A percentile compares a stretch with the other conserved stretches of the same genome.
These are phyloP conservation scores for Sergeia podlipaevii DNA, from an alignment of 208 protist genomes.

Conservation along the genomic window DNA sequence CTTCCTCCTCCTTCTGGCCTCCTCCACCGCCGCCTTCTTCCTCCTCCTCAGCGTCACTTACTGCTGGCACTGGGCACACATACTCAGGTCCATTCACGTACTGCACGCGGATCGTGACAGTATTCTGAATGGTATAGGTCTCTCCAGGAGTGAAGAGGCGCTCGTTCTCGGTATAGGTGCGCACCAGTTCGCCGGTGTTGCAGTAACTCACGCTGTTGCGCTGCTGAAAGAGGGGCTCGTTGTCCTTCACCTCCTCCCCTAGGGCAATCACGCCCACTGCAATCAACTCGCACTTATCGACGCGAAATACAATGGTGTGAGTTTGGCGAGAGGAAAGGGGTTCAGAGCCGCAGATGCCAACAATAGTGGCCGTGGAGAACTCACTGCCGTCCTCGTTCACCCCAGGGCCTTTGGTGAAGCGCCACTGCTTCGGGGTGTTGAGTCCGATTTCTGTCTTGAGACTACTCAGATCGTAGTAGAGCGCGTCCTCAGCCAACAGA, in stretches of 20 bases:
- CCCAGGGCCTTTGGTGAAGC: conserved; percentile 70
- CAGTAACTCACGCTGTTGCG: conserved; percentile 64
- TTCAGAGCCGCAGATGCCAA: conserved; percentile 66
- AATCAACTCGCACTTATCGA: conserved; percentile 78
- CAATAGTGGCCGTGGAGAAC: conserved; percentile 74
- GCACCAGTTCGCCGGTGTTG: conserved; percentile 72
- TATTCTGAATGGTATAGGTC: conserved; percentile 17
- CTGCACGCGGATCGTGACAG: conserved; percentile 15
- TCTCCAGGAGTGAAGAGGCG: conserved; percentile 7
- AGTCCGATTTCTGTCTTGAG: conserved; percentile 54
- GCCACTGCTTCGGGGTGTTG: conserved; percentile 43
- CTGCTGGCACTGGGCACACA: no score
- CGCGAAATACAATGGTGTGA: conserved; percentile 55
- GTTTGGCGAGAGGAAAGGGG: conserved; percentile 40
- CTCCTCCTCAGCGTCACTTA: no score
- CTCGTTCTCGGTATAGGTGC: conserved; percentile 7
- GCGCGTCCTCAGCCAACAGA: conserved; percentile 74
- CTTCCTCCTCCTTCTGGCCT: no score
- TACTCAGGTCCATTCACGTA: conserved; percentile 6
- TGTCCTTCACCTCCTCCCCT: conserved; percentile 22
- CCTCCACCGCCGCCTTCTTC: no score
- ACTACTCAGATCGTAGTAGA: conserved; percentile 47
- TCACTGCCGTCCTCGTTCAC: conserved; percentile 44
- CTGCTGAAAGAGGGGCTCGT: conserved; percentile 54
- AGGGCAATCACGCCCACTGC: conserved; percentile 65